phyloP scores from a whole-genome alignment of 768 basidiomycete species.

The Phylloporus sp. region DNA sequence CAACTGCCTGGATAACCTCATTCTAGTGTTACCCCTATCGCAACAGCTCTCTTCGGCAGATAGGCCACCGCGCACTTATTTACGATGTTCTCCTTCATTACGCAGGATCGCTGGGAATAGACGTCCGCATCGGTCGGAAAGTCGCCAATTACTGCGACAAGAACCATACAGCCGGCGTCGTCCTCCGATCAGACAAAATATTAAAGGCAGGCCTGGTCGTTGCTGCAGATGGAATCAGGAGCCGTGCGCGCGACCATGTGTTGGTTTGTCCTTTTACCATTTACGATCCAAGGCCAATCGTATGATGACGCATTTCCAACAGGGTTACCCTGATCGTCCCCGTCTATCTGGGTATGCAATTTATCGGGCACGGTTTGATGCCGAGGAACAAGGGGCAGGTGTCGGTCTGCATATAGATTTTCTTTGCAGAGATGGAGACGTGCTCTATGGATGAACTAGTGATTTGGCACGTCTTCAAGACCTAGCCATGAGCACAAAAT shows the following conservation, averaged over 20 bases:
- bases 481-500: background rate
- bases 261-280: conserved; percentile 10
- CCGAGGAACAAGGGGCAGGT: conserved; percentile 18
- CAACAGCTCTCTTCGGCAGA: conserved; percentile 17
- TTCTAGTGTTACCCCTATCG: conserved; percentile 18
- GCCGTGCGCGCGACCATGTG: conserved; percentile 18
- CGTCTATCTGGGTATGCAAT: conserved; percentile 27
- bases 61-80: conserved; percentile 22
- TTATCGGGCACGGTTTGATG: conserved; percentile 27
- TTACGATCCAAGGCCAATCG: background rate
- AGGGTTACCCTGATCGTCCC: conserved; percentile 26
- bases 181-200: conserved; percentile 13
- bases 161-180: conserved; percentile 9
- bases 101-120: conserved; percentile 21
- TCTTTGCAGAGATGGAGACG: conserved; percentile 16
- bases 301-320: background rate
- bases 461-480: background rate
- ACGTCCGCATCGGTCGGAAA: conserved; percentile 19
- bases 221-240: conserved; percentile 27
- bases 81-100: conserved; percentile 19
- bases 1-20: conserved; percentile 20
- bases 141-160: conserved; percentile 18
- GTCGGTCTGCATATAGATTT: conserved; percentile 21
- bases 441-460: conserved; percentile 25
- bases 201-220: conserved; percentile 25